Conservation (phyloP, 345 rosid genomes). For the Rhodamnia rubescens region DNA sequence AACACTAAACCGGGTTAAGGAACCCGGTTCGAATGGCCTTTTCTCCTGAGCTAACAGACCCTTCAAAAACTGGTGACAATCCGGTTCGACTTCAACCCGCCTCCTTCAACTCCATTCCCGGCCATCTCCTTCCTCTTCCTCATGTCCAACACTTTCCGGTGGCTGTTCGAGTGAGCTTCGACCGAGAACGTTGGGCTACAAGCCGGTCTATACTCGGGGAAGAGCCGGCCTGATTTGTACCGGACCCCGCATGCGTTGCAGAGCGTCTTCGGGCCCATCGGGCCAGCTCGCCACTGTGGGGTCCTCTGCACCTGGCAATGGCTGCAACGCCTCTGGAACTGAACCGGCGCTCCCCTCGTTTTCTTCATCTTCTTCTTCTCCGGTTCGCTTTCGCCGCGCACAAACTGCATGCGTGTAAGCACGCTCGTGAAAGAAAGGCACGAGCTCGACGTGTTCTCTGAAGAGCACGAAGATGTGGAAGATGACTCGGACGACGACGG, state of each 20-base stretch:
- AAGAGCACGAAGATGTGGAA: slow-evolving; percentile 14
- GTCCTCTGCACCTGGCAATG: slow-evolving; percentile 38
- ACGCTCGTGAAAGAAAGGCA: slow-evolving; percentile 4
- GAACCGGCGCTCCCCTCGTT: neutral
- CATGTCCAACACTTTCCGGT: slow-evolving; percentile 39
- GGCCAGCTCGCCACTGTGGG: slow-evolving; percentile 42
- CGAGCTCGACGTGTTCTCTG: slow-evolving; percentile 7
- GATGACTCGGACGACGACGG: slow-evolving; percentile 6
- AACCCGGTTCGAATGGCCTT: neutral
- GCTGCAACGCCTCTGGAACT: slow-evolving; percentile 26
- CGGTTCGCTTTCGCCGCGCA: neutral
- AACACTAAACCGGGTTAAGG: neutral
- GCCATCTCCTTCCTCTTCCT: slow-evolving; percentile 21
- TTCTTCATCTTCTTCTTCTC: slow-evolving; percentile 6
- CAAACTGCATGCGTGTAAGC: neutral
- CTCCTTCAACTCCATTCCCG: neutral
- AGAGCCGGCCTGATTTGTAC: slow-evolving; percentile 36
- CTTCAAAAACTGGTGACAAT: slow-evolving; percentile 2
- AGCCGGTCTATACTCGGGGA: slow-evolving; percentile 41
- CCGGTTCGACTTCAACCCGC: slow-evolving; percentile 4
- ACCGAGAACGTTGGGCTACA: slow-evolving; percentile 37
- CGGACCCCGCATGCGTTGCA: slow-evolving; percentile 45
- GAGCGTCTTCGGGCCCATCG: slow-evolving; percentile 31
- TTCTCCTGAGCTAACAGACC: neutral
- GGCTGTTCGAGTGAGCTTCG: slow-evolving; percentile 32